phyloP scores from a whole-genome alignment of 2,329 filamentous ascomycete species.

The Paracorniculantispora psalliotae region DNA sequence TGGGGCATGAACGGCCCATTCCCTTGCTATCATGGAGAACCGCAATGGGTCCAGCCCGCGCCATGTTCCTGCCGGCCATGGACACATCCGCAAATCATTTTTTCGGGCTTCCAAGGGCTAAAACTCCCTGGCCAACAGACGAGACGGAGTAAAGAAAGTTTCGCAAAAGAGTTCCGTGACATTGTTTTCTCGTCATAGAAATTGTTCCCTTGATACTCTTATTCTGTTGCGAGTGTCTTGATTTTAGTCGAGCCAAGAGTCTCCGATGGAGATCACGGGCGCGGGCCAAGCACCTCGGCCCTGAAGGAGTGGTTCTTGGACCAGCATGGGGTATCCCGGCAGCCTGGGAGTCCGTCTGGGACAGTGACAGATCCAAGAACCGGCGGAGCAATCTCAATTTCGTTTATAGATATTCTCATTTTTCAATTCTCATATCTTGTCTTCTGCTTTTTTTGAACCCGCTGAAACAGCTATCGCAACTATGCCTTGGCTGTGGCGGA shows the following conservation, averaged over 20 bases:
- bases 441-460: too few relatives aligned
- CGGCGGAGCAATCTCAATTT: too few relatives aligned
- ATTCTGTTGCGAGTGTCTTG: background rate
- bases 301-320: background rate
- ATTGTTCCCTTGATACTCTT: background rate
- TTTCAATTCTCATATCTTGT: too few relatives aligned
- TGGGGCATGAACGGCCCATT: background rate
- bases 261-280: background rate
- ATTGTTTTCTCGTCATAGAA: background rate
- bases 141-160: background rate
- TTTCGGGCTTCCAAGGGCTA: background rate
- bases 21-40: background rate
- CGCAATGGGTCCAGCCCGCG: background rate
- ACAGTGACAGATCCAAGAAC: too few relatives aligned
- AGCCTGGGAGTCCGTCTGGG: background rate
- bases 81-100: background rate
- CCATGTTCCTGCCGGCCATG: background rate
- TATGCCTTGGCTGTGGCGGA: background rate
- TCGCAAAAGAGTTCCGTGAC: background rate
- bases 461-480: too few relatives aligned
- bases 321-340: slow-evolving; percentile 1
- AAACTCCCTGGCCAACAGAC: background rate
- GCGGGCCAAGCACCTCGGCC: background rate
- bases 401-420: too few relatives aligned
- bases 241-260: background rate